Evolutionary conservation across 1,139 yeast genomes (phyloP).

Genomic region (Yamadazyma dushanensis): DNA sequence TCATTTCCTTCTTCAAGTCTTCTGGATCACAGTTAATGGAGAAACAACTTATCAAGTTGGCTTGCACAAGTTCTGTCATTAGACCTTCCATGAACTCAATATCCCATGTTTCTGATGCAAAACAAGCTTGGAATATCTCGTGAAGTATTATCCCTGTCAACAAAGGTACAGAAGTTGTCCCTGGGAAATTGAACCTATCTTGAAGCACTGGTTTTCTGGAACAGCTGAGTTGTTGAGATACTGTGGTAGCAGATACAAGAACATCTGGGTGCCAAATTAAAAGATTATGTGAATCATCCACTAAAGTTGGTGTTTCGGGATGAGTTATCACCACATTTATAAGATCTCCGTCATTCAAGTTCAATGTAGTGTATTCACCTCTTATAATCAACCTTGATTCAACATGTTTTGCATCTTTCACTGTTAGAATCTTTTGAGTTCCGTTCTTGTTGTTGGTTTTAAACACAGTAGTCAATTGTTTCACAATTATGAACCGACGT

Average conservation of each 20-base stretch:
- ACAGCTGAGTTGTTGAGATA: conserved; percentile 76
- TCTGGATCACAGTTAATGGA: conserved; percentile 53
- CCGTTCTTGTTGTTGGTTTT: conserved; percentile 27
- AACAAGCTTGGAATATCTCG: conserved; percentile 69
- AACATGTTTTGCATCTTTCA: conserved; percentile 33
- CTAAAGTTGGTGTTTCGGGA: conserved; percentile 33
- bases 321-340: conserved; percentile 59
- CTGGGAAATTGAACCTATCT: conserved; percentile 54
- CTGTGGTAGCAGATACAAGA: conserved; percentile 75
- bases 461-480: conserved; percentile 34
- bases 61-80: conserved; percentile 46
- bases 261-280: conserved; percentile 83
- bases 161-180: conserved; percentile 57
- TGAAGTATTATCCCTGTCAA: conserved; percentile 82
- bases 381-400: conserved; percentile 42
- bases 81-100: conserved; percentile 43
- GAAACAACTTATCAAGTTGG: conserved; percentile 51
- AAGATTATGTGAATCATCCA: conserved; percentile 62
- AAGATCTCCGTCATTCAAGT: conserved; percentile 49
- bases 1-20: conserved; percentile 37
- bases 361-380: conserved; percentile 51
- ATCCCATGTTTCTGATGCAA: conserved; percentile 44
- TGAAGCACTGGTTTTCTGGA: conserved; percentile 67
- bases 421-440: conserved; percentile 52
- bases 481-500: conserved; percentile 49